Percentiles rank a stretch among this genome's conserved stretches.
phyloP scores from a whole-genome alignment of 2,329 filamentous ascomycete genomes.

The Diplodia intermedia region DNA sequence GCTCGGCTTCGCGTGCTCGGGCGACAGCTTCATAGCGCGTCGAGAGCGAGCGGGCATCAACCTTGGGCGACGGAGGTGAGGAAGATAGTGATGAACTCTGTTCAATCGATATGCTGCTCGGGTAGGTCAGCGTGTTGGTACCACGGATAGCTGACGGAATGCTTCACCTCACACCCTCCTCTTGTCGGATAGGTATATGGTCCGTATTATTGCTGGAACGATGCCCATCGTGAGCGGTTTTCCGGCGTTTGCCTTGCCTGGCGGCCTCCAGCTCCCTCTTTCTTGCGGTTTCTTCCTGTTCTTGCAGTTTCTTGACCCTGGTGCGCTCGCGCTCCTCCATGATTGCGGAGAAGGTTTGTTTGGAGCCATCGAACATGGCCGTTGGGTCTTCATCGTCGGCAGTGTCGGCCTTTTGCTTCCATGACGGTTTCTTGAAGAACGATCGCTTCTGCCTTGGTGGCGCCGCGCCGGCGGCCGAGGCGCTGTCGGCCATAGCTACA shows the following conservation, averaged over 20 bases:
- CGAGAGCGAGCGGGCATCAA: conserved; percentile 38
- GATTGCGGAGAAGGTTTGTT: conserved; percentile 47
- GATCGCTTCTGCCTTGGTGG: conserved; percentile 53
- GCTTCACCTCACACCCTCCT: neutral
- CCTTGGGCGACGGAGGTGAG: conserved; percentile 32
- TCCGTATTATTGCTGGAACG: conserved; percentile 16
- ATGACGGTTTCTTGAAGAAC: conserved; percentile 63
- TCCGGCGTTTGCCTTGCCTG: conserved; percentile 44
- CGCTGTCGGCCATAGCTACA: conserved; percentile 26
- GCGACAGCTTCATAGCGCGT: conserved; percentile 41
- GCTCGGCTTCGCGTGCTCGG: neutral
- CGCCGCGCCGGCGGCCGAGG: conserved; percentile 7
- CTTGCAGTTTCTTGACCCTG: conserved; percentile 39
- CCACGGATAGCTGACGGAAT: too few relatives aligned
- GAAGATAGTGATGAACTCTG: neutral
- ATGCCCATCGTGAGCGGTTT: conserved; percentile 38
- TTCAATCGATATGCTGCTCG: neutral
- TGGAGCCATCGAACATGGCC: conserved; percentile 55
- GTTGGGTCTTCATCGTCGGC: conserved; percentile 35
- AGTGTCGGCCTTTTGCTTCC: conserved; percentile 48
- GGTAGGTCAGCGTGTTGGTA: neutral
- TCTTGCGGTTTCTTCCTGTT: conserved; percentile 38
- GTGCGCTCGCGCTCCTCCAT: conserved; percentile 48
- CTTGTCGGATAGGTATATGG: neutral
- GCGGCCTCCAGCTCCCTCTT: conserved; percentile 37